Base-by-base conservation (phyloP, 169 alveolate species). In the Plasmodium falciparum region DNA sequence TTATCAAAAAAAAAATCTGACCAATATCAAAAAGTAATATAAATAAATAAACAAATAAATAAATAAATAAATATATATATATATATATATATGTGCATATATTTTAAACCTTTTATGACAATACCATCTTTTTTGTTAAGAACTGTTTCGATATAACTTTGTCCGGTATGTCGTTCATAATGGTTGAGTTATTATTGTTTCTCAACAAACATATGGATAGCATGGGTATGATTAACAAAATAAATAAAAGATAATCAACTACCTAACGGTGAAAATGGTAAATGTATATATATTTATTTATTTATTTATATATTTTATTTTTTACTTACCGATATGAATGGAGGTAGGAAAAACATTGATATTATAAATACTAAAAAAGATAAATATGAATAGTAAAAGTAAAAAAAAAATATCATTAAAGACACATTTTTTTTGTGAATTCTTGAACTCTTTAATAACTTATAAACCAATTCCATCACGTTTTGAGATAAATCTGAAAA, bases 81-180 rank as follows among this genome's bases (percentile, higher is more conserved):
- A 59, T 59, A n/a, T 17, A 59, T 59, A n/a, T 59, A 59, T 59
- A n/a, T 59, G 17, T 50, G 2, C 2, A 1, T 12, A 50, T 50
- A 50, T 50, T 26, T 33, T 33, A 33, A 33, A 33, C 7, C 45
- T 33, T 33, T 33, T 33, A 20, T 22, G 50, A 8, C 20, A 50
- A 1, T 76, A 76, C 89, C 76, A 76, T 66, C 24, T 56, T 76
- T 29, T 76, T 76, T 39, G 66, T n/a, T 24, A 76, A 29, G 24
- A 76, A 76, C 49, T 76, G 76, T 49, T 56, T 65, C 12, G 76
- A 63, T 9, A 76, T 76, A 39, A 76, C 89, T 20, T 47, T 76
- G 24, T 76, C 89, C 0, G 89, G 89, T 15, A 76, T 76, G 24
- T 76, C 89, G 47, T 63, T 76, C 89, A 76, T 76, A 5, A 76